Conservation (phyloP, 2,329 filamentous ascomycete genomes). For the Alternaria gansuensis region DNA sequence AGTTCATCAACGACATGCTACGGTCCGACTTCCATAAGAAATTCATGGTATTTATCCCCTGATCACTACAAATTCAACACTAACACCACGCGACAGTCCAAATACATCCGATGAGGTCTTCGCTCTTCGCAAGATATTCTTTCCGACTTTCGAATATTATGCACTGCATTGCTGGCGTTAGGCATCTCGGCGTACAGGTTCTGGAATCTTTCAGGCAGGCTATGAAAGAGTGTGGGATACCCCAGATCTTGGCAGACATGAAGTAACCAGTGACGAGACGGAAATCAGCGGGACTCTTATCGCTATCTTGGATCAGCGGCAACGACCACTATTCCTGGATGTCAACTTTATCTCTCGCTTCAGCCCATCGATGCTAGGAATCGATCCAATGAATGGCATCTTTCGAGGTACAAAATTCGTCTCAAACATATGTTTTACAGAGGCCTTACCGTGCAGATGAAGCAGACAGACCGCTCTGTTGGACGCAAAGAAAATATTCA, state of each 20-base stretch:
- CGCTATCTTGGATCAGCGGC: constrained; percentile 50
- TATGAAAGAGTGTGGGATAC: constrained; percentile 36
- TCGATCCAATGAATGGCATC: constrained; percentile 22
- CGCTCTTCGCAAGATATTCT: background rate
- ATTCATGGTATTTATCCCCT: constrained; percentile 74
- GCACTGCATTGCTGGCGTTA: constrained; percentile 38
- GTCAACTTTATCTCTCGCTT: constrained; percentile 36
- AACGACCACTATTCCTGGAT: constrained; percentile 29
- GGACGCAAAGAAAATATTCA: background rate
- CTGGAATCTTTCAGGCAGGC: constrained; percentile 22
- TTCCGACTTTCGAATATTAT: constrained; percentile 1
- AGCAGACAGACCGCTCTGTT: background rate
- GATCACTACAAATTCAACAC: background rate
- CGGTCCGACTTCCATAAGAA: constrained; percentile 97
- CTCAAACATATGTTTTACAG: background rate
- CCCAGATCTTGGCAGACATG: constrained; percentile 30
- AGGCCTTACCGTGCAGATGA: background rate
- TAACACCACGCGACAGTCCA: constrained; percentile 39
- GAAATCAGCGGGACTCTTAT: constrained; percentile 44
- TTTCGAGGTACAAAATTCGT: background rate
- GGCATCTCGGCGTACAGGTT: constrained; percentile 29
- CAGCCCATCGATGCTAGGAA: constrained; percentile 20
- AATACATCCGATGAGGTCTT: constrained; percentile 51
- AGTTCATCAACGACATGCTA: constrained; percentile 96
- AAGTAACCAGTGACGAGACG: constrained; percentile 37